Base-by-base conservation (phyloP, 2,329 filamentous ascomycete species). In the Achaetomium macrosporum region DNA sequence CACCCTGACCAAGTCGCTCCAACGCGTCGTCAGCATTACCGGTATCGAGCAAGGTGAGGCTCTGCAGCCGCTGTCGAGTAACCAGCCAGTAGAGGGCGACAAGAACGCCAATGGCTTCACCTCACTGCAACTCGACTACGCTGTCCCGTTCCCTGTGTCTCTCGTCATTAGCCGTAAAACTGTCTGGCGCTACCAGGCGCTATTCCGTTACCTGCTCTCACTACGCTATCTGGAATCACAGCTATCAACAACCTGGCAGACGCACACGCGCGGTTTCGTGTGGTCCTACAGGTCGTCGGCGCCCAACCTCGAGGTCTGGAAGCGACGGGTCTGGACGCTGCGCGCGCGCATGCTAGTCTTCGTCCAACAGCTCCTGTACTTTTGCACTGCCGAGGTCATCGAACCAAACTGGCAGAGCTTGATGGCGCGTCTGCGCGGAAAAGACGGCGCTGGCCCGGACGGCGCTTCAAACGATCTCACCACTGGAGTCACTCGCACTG, bases 351-450 rank as follows among this genome's bases (percentile, higher is more conserved):
- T 99, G 93, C 77, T 97, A 9, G 89, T 96, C 9, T 99, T 97
- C 65, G 90, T 97, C 2, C 93, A 99, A 69, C 93, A 99, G 68
- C 76, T 97, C 36, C 79, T 96, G 6, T 99, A 97, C 70, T 99
- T 96, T 68, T 97, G 90, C 71, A 97, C 93, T 0, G 84, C 90
- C 1, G 93, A 99, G 70, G 93, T 99, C 50, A 95, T 99, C 50
- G 93, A 99, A 69, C 93, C 92, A 3, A 97, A 97, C 69, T 99
- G 93, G 93, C 84, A 90, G 60, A 87, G 84, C 44, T 82, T 99
- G 56, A 96, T 96, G 90, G 83, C 85, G n/a, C 79, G 89, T 31
- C 77, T 97, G 57, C 65, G 69, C 53, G 66, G 76, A 57, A 73
- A 71, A 8, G 66, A 67, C 9, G 47, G 50, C 19, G 36, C 25